phyloP scores from a whole-genome alignment of 2,329 filamentous ascomycete species.

The Ceratocystis smalleyi region DNA sequence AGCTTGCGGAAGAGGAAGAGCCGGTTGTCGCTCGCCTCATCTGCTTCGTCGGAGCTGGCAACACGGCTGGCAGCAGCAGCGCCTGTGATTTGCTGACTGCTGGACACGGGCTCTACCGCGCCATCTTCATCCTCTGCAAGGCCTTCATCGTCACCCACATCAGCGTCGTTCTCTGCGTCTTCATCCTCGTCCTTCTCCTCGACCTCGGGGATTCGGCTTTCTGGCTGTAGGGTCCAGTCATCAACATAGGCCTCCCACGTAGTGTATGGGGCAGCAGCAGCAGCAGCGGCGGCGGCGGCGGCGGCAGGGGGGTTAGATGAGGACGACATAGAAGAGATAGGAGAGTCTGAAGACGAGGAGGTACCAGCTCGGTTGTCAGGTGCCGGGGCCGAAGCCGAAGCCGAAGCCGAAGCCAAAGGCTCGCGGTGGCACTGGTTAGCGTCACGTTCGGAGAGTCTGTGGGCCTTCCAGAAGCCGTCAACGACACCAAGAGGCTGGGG shows the following conservation, averaged over 20 bases:
- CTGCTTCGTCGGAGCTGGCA: conserved; percentile 16
- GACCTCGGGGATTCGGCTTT: conserved; percentile 20
- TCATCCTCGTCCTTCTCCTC: conserved; percentile 20
- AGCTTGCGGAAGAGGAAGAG: conserved; percentile 12
- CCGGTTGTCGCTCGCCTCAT: conserved; percentile 14
- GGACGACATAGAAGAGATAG: not conserved
- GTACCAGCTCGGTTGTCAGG: not conserved
- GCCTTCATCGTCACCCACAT: conserved; percentile 19
- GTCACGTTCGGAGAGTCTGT: not conserved
- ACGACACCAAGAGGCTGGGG: conserved; percentile 8
- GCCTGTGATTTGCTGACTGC: not conserved
- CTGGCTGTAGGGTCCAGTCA: conserved; percentile 28
- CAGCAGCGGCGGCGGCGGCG: no score
- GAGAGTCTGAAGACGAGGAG: conserved; percentile 1
- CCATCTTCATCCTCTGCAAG: conserved; percentile 4
- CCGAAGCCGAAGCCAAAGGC: not conserved
- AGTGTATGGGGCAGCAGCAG: conserved; percentile 25
- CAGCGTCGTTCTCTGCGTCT: conserved; percentile 21
- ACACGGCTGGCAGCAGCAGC: conserved; percentile 17
- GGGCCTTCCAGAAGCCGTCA: conserved; percentile 3
- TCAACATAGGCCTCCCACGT: conserved; percentile 29
- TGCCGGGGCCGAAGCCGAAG: not conserved
- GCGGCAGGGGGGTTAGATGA: not conserved
- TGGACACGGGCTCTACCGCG: not conserved
- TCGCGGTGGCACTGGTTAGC: conserved; percentile 1